These are phyloP conservation scores for Cryptococcus neoformans DNA, from an alignment of 1,284 basidiomycete genomes.

Conservation along the genomic window DNA sequence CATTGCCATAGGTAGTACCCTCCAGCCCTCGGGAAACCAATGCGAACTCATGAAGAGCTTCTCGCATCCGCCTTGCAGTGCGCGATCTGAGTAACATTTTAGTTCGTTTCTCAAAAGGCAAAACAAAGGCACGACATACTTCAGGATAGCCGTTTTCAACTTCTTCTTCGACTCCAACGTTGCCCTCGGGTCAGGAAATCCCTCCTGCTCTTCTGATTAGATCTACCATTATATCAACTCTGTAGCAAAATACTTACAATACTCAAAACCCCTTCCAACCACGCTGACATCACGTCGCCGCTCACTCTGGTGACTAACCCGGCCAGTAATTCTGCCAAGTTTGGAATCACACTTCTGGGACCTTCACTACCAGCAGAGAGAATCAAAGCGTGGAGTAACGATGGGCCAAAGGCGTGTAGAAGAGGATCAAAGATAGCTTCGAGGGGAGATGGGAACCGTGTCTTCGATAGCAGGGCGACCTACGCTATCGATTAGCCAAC, in stretches of 20 bases:
- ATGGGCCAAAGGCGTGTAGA: constrained; percentile 61
- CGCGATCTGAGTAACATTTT: constrained; percentile 25
- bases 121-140: constrained; percentile 51
- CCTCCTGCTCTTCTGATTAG: constrained; percentile 17
- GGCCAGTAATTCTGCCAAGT: constrained; percentile 74
- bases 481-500: constrained; percentile 5
- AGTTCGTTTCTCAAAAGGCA: too few relatives aligned
- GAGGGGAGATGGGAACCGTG: constrained; percentile 44
- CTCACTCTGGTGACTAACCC: constrained; percentile 60
- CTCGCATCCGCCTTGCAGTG: constrained; percentile 47
- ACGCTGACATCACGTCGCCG: constrained; percentile 56
- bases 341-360: constrained; percentile 75
- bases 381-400: constrained; percentile 67
- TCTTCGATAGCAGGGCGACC: constrained; percentile 46
- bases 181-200: constrained; percentile 45
- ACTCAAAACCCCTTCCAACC: constrained; percentile 69
- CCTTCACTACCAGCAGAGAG: constrained; percentile 75
- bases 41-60: constrained; percentile 51
- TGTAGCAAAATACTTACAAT: constrained; percentile 54
- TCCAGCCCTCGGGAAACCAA: constrained; percentile 47
- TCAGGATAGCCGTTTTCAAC: constrained; percentile 68
- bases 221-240: background rate
- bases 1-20: constrained; percentile 49
- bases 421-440: constrained; percentile 48
- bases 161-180: constrained; percentile 66